These are phyloP conservation scores for Pleurotus cornucopiae DNA, from an alignment of 768 basidiomycete genomes.

Conservation along the genomic window DNA sequence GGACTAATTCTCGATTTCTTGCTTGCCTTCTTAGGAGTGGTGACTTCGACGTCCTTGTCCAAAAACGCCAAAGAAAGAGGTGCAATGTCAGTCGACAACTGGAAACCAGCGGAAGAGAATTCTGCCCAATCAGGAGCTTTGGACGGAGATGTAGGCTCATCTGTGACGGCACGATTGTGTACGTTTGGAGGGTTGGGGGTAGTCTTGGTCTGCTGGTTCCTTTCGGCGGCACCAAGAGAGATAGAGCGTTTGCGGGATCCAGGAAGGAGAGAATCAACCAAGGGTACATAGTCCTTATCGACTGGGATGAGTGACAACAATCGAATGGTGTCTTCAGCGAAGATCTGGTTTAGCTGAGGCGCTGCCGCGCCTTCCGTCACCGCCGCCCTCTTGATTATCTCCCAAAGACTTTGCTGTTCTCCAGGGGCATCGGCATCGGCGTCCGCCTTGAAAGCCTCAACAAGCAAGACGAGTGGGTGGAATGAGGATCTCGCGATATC, in stretches of 20 bases:
- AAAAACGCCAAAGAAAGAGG: conserved; percentile 55
- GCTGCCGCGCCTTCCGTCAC: conserved; percentile 24
- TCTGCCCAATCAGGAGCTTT: conserved; percentile 53
- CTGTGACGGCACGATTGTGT: conserved; percentile 26
- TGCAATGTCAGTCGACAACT: conserved; percentile 31
- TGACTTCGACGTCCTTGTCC: conserved; percentile 57
- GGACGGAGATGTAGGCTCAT: conserved; percentile 24
- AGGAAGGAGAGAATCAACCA: conserved; percentile 26
- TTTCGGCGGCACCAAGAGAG: conserved; percentile 19
- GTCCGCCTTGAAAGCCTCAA: conserved; percentile 53
- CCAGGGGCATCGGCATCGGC: conserved; percentile 27
- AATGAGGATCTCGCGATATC: conserved; percentile 34
- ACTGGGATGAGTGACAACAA: conserved; percentile 48
- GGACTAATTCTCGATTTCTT: conserved; percentile 14
- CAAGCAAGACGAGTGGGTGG: conserved; percentile 56
- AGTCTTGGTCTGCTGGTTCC: conserved; percentile 10
- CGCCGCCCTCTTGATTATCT: conserved; percentile 37
- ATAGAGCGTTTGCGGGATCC: conserved; percentile 27
- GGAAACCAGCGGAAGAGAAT: conserved; percentile 65
- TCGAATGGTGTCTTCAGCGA: conserved; percentile 67
- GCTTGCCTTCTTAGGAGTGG: conserved; percentile 29
- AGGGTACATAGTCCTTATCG: conserved; percentile 28
- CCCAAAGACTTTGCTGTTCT: conserved; percentile 41
- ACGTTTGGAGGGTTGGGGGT: neutral
- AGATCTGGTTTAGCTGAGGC: conserved; percentile 43